phyloP scores from a whole-genome alignment of 2,329 filamentous ascomycete genomes.

The Fusarium redolens region DNA sequence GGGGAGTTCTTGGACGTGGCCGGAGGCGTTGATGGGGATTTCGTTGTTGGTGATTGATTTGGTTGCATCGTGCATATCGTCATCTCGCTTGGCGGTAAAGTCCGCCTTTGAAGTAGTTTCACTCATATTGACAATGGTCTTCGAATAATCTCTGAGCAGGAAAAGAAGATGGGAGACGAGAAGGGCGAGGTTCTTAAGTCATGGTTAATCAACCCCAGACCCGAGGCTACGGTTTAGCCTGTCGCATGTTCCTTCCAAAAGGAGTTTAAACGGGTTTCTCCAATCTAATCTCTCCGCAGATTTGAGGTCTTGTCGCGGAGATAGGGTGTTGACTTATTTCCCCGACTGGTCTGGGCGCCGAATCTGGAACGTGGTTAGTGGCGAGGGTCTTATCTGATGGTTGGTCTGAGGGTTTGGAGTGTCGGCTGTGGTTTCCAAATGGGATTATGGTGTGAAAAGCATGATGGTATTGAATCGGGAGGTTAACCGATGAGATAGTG shows the following conservation, averaged over 20 bases:
- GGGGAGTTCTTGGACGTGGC: slow-evolving; percentile 54
- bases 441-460: neutral
- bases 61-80: neutral
- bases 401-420: neutral
- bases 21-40: slow-evolving; percentile 52
- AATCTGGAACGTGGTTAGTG: neutral
- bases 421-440: slow-evolving; percentile 20
- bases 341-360: slow-evolving; percentile 3
- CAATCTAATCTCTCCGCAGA: slow-evolving; percentile 15
- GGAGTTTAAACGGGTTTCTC: slow-evolving; percentile 11
- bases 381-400: slow-evolving; percentile 8
- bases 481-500: neutral
- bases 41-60: slow-evolving; percentile 7
- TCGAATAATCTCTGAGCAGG: neutral
- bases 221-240: slow-evolving; percentile 5
- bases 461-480: neutral
- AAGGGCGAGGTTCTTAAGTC: neutral
- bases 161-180: neutral
- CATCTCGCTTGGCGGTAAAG: slow-evolving; percentile 13
- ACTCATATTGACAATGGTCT: neutral
- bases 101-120: slow-evolving; percentile 20
- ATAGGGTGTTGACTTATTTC: slow-evolving; percentile 15
- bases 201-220: neutral
- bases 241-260: slow-evolving; percentile 37
- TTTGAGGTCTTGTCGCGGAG: slow-evolving; percentile 15